Base-by-base conservation (phyloP, 2,329 filamentous ascomycete genomes). In the Claviceps arundinis region DNA sequence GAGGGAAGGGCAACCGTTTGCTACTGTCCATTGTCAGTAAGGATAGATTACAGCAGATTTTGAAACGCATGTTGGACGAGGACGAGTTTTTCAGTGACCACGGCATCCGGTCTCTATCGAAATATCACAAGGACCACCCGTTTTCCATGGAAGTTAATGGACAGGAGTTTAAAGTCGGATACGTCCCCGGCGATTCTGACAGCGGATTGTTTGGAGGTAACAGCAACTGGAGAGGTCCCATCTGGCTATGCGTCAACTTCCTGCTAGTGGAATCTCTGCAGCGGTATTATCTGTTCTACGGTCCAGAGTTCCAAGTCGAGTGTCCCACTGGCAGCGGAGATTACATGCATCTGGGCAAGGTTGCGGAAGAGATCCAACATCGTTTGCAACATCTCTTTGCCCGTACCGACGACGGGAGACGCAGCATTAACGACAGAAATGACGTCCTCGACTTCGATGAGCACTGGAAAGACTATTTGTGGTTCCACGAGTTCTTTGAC, bases 401-500 rank as follows among this genome's bases (percentile, higher is more conserved):
- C 26, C 81, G 87, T 44, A 84, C 83, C 56, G 86, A 95, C 61
- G 82, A 94, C 57, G 90, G 90, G 50, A 83, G 88, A 55, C 84
- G 93, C 57, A 91, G 89, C 57, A 86, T 95, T 73, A 94, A 97
- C 62, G 84, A 80, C 52, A 85, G 87, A 17, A 89, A 86, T 59
- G 84, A 96, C 60, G 78, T 84, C 58, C 81, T 96, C 37, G 89
- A 97, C 70, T 95, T 87, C 62, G 89, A 97, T 63, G 84, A 87
- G 24, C 75, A 95, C 68, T 97, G 91, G 91, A 91, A 85, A 67
- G 90, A 70, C 50, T 63, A 68, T 47, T 74, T 97, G 61, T 96
- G 89, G 87, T 97, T 95, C 76, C 86, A 95, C 65, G 91, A 97
- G 67, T 97, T 94, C 75, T 97, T 97, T 64, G 91, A 97, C 64